Base-by-base conservation (phyloP, 164 flowering plant genomes). In the Berberis thunbergii region DNA sequence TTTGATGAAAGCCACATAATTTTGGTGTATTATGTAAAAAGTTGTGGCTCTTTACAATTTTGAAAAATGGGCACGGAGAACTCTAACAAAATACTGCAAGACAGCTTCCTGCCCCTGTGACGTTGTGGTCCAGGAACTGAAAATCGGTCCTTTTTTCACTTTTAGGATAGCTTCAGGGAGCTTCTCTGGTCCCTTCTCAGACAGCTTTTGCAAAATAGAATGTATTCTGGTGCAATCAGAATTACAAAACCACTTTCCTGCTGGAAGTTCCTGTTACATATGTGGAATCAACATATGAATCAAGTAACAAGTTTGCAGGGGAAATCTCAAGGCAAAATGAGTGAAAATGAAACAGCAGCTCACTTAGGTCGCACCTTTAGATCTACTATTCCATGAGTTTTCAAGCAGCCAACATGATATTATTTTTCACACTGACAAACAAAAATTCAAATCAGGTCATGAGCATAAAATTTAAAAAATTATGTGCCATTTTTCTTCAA, bases 221-320 rank as follows among this genome's bases (percentile, higher is more conserved):
- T 0, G 4, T 4, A 46, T 46, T 8, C 49, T 46, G 49, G 4
- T 46, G 49, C 6, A 46, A 8, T 46, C 6, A 4, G 6, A 46
- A 8, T 8, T 46, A 46, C 8, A 46, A 46, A 46, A 46, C 49
- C 49, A 46, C 49, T 46, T 46, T 8, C 49, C 49, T 46, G 4
- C 49, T 46, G 49, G 49, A 4, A 46, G 62, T 80, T 84, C 96
- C 99, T 95, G 84, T 75, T 55, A 64, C 38, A 55, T 4, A 49
- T 44, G 44, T 43, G 44, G 50, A 46, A 46, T 46, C 6, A 46
- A 8, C 49, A 46, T 46, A 4, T 46, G 6, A 46, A 46, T 46
- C 49, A 8, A 4, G 8, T 46, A 46, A 46, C 4, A 46, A 46
- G 8, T 46, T 46, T 7, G 10, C 49, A 4, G 8, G 6, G 8